Percentiles rank a stretch among this genome's conserved stretches.
Conservation (phyloP, 441 rosid species). For the Eruca vesicaria region DNA sequence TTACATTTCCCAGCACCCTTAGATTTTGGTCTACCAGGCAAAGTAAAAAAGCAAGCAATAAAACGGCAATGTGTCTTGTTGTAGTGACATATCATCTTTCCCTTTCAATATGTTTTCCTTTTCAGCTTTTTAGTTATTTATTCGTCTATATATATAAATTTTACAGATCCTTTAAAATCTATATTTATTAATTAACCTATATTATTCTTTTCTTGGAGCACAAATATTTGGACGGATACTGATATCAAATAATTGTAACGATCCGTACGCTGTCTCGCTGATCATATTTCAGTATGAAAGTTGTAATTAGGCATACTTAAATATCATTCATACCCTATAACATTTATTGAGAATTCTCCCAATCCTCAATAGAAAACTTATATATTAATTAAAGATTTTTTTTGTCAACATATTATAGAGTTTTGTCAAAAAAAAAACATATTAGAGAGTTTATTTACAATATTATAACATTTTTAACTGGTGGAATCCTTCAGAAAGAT, state of each 20-base stretch:
- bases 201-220: conserved; percentile 28
- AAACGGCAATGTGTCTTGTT: conserved; percentile 32
- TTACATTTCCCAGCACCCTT: background rate
- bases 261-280: background rate
- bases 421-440: too few relatives aligned
- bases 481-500: background rate
- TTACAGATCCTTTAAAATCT: background rate
- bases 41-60: conserved; percentile 34
- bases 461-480: background rate
- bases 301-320: background rate
- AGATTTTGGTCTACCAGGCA: conserved; percentile 25
- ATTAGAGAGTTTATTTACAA: background rate
- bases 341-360: background rate
- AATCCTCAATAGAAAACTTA: background rate
- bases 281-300: background rate
- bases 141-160: background rate
- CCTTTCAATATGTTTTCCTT: conserved; percentile 31
- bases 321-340: background rate
- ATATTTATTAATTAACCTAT: background rate
- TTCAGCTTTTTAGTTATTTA: conserved; percentile 3
- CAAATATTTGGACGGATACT: conserved; percentile 9
- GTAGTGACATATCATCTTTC: conserved; percentile 37
- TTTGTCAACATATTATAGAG: too few relatives aligned
- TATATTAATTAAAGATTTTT: background rate
- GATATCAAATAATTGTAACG: background rate